Percentiles rank a stretch among this genome's conserved stretches.
Evolutionary conservation across 225 moss, liverwort and hornwort genomes (phyloP).

Genomic region (Climacium dendroides): DNA sequence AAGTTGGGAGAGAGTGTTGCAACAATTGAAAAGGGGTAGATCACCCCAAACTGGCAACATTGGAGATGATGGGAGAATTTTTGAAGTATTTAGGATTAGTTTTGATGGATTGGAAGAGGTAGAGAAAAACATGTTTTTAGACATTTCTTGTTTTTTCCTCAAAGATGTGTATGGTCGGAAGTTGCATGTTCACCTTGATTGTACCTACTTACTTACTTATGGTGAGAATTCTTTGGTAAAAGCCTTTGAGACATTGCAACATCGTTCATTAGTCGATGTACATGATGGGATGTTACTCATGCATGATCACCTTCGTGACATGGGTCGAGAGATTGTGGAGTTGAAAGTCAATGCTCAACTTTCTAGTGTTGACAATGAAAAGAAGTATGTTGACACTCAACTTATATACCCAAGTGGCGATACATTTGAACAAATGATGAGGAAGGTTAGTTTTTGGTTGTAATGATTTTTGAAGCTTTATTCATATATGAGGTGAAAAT

Average conservation of each 20-base stretch:
- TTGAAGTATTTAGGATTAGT: neutral
- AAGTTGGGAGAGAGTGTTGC: neutral
- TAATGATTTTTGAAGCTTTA: neutral
- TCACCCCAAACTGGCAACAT: neutral
- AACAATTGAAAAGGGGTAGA: neutral
- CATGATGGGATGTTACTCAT: neutral
- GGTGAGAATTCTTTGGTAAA: neutral
- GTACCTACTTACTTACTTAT: neutral
- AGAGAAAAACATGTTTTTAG: neutral
- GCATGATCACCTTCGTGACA: neutral
- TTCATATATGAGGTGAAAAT: accelerated
- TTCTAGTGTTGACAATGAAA: neutral
- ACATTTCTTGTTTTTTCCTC: neutral
- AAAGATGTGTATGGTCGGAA: neutral
- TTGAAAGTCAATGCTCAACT: accelerated
- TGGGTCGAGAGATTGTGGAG: neutral
- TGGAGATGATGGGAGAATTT: neutral
- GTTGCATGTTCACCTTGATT: accelerated
- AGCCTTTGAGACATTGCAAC: neutral
- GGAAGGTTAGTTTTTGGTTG: neutral
- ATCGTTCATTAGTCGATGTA: neutral
- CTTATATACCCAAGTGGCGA: neutral
- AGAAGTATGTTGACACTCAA: neutral
- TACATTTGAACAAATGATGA: neutral
- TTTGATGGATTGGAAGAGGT: neutral